Evolutionary conservation across 2,329 filamentous ascomycete species (phyloP).

Genomic region (Cordyceps tenuipes): DNA sequence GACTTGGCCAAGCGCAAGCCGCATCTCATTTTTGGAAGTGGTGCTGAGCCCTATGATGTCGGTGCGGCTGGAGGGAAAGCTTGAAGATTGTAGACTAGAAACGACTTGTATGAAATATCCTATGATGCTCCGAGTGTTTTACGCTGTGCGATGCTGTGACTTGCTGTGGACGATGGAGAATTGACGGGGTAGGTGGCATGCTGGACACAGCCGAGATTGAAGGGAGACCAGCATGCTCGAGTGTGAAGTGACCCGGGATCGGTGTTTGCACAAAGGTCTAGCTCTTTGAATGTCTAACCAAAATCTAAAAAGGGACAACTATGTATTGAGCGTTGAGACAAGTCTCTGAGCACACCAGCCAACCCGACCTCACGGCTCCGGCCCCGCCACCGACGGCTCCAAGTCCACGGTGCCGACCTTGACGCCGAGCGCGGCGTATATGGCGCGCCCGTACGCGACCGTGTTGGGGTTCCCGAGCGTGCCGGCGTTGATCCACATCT

Average conservation of each 20-base stretch:
- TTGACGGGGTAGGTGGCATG: too few species aligned
- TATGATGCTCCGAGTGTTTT: background rate
- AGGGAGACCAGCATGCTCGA: too few species aligned
- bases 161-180: too few species aligned
- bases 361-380: too few species aligned
- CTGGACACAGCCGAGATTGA: too few species aligned
- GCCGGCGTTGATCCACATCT: slow-evolving; percentile 22
- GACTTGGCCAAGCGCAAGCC: slow-evolving; percentile 86
- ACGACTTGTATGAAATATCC: background rate
- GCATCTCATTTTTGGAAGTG: slow-evolving; percentile 69
- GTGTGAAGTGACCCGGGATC: too few species aligned
- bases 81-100: background rate
- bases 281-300: too few species aligned
- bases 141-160: background rate
- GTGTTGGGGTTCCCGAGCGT: slow-evolving; percentile 6
- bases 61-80: background rate
- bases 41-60: slow-evolving; percentile 44
- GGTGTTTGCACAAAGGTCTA: too few species aligned
- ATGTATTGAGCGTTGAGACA: too few species aligned
- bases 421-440: slow-evolving; percentile 5
- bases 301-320: too few species aligned
- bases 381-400: too few species aligned
- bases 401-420: background rate
- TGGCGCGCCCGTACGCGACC: background rate
- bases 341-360: too few species aligned